Evolutionary conservation across 1,284 basidiomycete species (phyloP), one percentile per base, ranked within the genome.

Genomic region (Naganishia sp.): DNA sequence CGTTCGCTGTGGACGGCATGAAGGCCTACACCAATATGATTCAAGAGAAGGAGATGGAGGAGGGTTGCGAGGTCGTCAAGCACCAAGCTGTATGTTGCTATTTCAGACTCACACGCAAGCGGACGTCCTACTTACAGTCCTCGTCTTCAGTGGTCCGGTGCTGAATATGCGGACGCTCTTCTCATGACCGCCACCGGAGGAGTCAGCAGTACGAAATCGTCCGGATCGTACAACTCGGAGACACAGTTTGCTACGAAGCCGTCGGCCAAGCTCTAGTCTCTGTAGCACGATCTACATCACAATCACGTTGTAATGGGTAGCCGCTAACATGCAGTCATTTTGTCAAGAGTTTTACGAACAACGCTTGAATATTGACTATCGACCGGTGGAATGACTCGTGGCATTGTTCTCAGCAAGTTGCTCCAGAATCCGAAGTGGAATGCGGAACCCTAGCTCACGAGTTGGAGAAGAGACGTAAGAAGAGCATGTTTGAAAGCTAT

Each of bases 171-270:
- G 56, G 94, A 97, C 80, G 88, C 86, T 71, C 81, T 95, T 70
- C 86, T 96, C 81, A 94, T 93, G 86, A 94, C 94, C 7, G 90
- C 95, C 53, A 95, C 93, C 46, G 94, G 94, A 50, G 94, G 94
- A 68, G 85, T 96, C 68, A 94, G 91, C n/a, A 92, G 90, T 43
- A 97, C 93, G 15, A 87, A 93, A 11, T 93, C 94, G 21, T 96
- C 97, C 94, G 94, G 94, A 67, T 60, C 57, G 6, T 87, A 87
- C 75, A 93, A 92, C 67, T 91, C 94, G 18, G 94, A 97, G 81
- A 81, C 87, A 41, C 94, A 97, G 80, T 97, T 96, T 81, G 76
- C 77, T 63, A 70, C 69, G 47, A 54, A 49, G 31, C 47, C 57
- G n/a, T 50, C 57, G 13, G 50, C 56, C 46, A 67, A 67, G 41